These are phyloP conservation scores for Sporobolomyces phaffii DNA, from an alignment of 768 basidiomycete genomes.

Conservation along the genomic window DNA sequence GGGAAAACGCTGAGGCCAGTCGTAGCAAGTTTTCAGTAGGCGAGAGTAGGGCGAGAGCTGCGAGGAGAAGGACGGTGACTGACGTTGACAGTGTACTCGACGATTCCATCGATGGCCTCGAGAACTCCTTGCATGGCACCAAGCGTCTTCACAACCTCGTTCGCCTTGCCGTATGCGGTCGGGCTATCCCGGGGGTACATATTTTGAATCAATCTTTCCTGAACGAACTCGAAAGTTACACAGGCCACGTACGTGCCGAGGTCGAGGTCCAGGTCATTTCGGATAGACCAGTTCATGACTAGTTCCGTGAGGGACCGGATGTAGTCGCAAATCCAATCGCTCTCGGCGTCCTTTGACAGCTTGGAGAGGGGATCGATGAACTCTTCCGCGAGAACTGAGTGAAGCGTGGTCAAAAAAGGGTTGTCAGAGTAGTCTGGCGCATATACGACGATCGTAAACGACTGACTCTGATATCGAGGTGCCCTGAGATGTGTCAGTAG, in stretches of 20 bases:
- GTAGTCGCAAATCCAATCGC: background rate
- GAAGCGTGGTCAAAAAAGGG: too few relatives aligned
- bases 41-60: too few relatives aligned
- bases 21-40: too few relatives aligned
- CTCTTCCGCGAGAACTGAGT: background rate
- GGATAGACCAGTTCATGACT: background rate
- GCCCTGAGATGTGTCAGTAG: conserved; percentile 15
- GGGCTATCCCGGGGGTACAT: too few relatives aligned
- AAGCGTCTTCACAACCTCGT: too few relatives aligned
- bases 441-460: too few relatives aligned
- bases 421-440: too few relatives aligned
- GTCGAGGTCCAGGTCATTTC: conserved; percentile 9
- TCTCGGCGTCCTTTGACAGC: background rate
- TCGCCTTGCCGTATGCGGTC: too few relatives aligned
- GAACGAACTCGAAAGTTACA: too few relatives aligned
- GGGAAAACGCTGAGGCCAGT: background rate
- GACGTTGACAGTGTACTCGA: background rate
- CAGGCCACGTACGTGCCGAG: background rate
- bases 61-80: background rate
- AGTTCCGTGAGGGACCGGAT: background rate
- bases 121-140: background rate
- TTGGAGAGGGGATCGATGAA: background rate
- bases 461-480: background rate
- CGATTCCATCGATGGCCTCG: background rate
- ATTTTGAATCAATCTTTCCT: too few relatives aligned